Base-by-base conservation (phyloP, 129 eudicot species). In the Pittosporum tobira region DNA sequence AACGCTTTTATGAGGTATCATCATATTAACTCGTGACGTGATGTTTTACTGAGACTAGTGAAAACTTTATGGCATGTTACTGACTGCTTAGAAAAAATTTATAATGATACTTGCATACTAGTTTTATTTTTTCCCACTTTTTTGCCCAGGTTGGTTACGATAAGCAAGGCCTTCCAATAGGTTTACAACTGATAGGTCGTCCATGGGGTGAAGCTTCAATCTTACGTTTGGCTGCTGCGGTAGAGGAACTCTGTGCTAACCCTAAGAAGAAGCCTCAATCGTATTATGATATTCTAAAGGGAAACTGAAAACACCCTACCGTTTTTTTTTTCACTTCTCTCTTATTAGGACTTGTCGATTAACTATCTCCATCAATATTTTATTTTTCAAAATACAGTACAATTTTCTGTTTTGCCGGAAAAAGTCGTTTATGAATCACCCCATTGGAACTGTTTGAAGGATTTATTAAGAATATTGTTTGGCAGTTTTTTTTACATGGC, bases 151-250 rank as follows among this genome's bases (percentile, higher is more conserved):
- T 90, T 26, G 97, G 95, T 54, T 90, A 90, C 67, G 97, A 90
- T 66, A 90, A 90, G 67, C 78, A 90, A 71, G 97, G 97, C 52
- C 95, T 90, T 74, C 97, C 95, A 29, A 85, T 90, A 13, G 97
- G 97, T 30, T 64, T 89, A 48, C 97, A 85, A 72, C 71, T 89
- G 52, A 74, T 89, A 19, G 97, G 97, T 22, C 86, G 87, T 29
- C 97, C 97, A 18, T 85, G 97, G 97, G 79, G 77, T 3, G 95
- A 90, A 69, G 88, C 97, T 58, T 74, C 97, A 55, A 63, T 90
- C 30, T 63, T 90, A 68, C 84, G 87, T 47, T 61, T 90, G 73
- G 95, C 95, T 70, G 88, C 84, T 27, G 81, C 87, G 5, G 51
- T 86, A 1, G 94, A 85, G 95, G 94, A 76, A 56, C 71, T 78